Percentiles rank a stretch among this genome's conserved stretches.
Conservation (phyloP, 495 filamentous ascomycete species). For the Thermochaetoides thermophila region DNA sequence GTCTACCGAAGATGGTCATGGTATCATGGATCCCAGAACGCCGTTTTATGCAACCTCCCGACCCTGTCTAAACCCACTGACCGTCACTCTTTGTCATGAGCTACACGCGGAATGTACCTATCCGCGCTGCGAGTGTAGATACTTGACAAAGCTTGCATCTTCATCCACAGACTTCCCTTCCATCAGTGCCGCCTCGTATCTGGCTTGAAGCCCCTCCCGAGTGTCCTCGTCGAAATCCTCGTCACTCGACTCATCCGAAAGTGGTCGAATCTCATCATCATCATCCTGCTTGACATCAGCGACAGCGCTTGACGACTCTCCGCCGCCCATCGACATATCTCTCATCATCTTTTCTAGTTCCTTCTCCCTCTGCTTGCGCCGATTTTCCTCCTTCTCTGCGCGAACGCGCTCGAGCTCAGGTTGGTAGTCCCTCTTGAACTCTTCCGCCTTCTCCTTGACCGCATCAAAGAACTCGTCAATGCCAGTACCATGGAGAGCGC, state of each 20-base stretch:
- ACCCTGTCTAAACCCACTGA: no score
- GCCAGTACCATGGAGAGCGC: constrained; percentile 81
- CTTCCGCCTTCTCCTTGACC: constrained; percentile 69
- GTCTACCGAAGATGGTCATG: constrained; percentile 19
- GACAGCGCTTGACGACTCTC: constrained; percentile 16
- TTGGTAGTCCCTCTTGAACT: constrained; percentile 83
- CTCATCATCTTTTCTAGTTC: constrained; percentile 88
- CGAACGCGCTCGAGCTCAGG: constrained; percentile 75
- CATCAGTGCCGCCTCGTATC: constrained; percentile 46
- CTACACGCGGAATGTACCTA: no score
- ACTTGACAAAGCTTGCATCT: constrained; percentile 47
- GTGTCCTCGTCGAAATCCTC: constrained; percentile 36
- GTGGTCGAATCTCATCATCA: constrained; percentile 37
- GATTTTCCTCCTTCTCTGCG: constrained; percentile 58
- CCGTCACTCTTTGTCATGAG: no score
- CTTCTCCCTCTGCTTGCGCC: constrained; percentile 51
- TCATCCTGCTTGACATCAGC: constrained; percentile 37
- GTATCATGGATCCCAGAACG: no score
- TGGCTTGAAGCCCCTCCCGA: constrained; percentile 43
- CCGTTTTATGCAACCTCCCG: no score
- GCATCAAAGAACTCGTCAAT: constrained; percentile 87
- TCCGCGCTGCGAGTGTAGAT: constrained; percentile 28
- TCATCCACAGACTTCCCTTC: constrained; percentile 31
- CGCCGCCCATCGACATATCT: constrained; percentile 61
- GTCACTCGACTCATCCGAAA: constrained; percentile 29